Percentiles rank a stretch among this genome's conserved stretches.
phyloP scores from a whole-genome alignment of 768 basidiomycete genomes.

The Pleurotus tuoliensis region DNA sequence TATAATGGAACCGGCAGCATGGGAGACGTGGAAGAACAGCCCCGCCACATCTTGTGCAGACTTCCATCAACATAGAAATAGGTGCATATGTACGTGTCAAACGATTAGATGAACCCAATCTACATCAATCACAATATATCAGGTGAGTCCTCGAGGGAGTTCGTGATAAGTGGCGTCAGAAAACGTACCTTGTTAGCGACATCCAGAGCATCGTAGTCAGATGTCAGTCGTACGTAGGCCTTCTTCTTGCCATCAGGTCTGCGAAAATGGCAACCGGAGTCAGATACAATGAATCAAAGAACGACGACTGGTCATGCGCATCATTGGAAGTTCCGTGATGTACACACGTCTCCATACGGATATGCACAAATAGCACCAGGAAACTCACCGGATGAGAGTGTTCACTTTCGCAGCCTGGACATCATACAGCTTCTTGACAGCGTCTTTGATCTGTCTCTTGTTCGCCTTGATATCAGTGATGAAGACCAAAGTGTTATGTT shows the following conservation, averaged over 20 bases:
- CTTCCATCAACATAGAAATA: neutral
- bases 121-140: constrained; percentile 22
- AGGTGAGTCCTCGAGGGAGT: neutral
- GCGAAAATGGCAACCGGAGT: neutral
- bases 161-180: neutral
- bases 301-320: neutral
- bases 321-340: neutral
- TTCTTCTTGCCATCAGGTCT: constrained; percentile 99
- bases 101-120: constrained; percentile 89
- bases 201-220: constrained; percentile 96
- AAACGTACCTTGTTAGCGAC: constrained; percentile 89
- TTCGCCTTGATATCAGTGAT: constrained; percentile 93
- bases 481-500: constrained; percentile 99
- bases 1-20: neutral
- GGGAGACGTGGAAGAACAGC: neutral
- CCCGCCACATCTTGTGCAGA: neutral
- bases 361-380: neutral
- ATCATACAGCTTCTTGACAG: constrained; percentile 98
- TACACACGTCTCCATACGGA: neutral
- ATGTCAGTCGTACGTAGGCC: constrained; percentile 92
- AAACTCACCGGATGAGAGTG: constrained; percentile 89
- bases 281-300: neutral
- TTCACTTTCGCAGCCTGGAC: constrained; percentile 95
- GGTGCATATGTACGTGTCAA: neutral
- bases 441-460: constrained; percentile 99